Conservation (phyloP, 768 basidiomycete genomes). For the Polyporus arcularius region DNA sequence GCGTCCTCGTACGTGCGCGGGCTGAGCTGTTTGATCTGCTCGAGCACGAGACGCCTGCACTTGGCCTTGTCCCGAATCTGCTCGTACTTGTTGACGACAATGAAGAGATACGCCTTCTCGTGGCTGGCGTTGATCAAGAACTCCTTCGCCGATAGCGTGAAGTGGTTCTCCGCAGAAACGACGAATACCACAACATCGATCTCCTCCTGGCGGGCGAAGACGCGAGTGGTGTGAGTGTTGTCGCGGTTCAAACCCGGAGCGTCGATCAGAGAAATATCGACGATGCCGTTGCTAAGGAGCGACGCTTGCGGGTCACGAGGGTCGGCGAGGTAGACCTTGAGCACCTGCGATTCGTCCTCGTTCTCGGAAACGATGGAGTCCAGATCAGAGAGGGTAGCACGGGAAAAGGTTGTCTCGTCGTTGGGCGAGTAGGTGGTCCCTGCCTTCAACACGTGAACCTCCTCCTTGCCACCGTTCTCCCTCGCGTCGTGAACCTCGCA, state of each 20-base stretch:
- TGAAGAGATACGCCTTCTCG: constrained; percentile 97
- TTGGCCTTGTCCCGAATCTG: constrained; percentile 94
- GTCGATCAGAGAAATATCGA: constrained; percentile 97
- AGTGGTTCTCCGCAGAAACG: constrained; percentile 97
- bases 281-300: constrained; percentile 91
- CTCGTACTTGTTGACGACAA: constrained; percentile 98
- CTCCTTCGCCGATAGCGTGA: constrained; percentile 93
- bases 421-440: constrained; percentile 64
- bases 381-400: constrained; percentile 65
- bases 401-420: constrained; percentile 78
- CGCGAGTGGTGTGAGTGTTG: constrained; percentile 89
- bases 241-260: constrained; percentile 98
- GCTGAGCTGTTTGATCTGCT: constrained; percentile 91
- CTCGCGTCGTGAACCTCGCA: constrained; percentile 93
- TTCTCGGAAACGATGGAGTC: constrained; percentile 79
- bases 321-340: constrained; percentile 91
- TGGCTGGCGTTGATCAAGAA: constrained; percentile 91
- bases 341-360: constrained; percentile 65
- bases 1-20: constrained; percentile 92
- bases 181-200: constrained; percentile 99
- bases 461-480: constrained; percentile 78
- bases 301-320: constrained; percentile 77
- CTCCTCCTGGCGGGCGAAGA: constrained; percentile 95
- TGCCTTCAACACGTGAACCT: constrained; percentile 81
- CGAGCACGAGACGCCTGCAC: constrained; percentile 83